Evolutionary conservation across 805 yeast genomes (phyloP).

Genomic region (Cyberlindnera americana): DNA sequence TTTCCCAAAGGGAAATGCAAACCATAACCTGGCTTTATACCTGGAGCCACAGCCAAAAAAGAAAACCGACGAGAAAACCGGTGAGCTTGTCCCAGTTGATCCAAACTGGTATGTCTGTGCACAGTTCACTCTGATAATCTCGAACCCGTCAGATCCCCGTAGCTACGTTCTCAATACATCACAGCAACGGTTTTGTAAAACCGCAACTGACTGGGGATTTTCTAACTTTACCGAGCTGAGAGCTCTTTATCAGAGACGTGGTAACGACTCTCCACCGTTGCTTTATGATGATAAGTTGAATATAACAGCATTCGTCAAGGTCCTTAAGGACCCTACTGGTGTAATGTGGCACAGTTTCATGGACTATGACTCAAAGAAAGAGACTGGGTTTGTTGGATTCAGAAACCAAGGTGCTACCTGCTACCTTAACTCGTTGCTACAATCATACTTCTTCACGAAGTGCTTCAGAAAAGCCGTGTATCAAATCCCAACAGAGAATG

Average conservation of each 20-base stretch:
- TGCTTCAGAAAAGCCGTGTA: constrained; percentile 81
- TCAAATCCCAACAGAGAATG: constrained; percentile 76
- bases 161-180: constrained; percentile 61
- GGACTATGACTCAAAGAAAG: constrained; percentile 81
- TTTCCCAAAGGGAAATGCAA: constrained; percentile 72
- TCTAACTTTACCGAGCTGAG: constrained; percentile 63
- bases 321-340: constrained; percentile 87
- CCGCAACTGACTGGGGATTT: constrained; percentile 96
- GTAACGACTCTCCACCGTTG: constrained; percentile 32
- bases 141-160: constrained; percentile 72
- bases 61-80: constrained; percentile 26
- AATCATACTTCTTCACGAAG: constrained; percentile 84
- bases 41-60: constrained; percentile 60
- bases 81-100: constrained; percentile 30
- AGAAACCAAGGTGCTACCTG: constrained; percentile 98
- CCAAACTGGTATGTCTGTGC: constrained; percentile 86
- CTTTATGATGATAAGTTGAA: constrained; percentile 54
- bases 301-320: constrained; percentile 71
- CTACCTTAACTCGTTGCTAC: constrained; percentile 87
- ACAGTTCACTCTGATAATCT: constrained; percentile 79
- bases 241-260: constrained; percentile 26
- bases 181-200: constrained; percentile 69
- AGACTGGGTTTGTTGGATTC: constrained; percentile 89
- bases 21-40: constrained; percentile 64
- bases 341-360: constrained; percentile 88